Evolutionary conservation across 139 green algal species (phyloP), one percentile per base, ranked within the genome.

Genomic region (Closterium sp.): DNA sequence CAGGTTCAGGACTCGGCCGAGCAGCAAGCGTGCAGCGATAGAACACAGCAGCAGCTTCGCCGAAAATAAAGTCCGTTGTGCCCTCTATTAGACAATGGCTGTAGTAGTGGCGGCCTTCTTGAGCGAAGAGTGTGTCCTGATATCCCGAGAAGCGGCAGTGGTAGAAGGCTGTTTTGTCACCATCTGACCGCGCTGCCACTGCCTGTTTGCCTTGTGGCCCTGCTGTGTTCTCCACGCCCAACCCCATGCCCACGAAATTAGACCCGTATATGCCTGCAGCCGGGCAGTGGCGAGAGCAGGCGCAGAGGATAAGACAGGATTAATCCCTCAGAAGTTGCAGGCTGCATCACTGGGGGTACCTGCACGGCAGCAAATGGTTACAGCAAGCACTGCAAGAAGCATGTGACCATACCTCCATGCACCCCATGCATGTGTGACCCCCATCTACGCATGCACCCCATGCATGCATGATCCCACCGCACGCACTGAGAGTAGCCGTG

Each of bases 91-190:
- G 13, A 24, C 62, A 79, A 13, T 79, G 62, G 62, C 62, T 79
- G 62, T 79, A 79, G 62, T 79, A 79, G 10, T 87, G 87, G 9
- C 87, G 31, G 28, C 28, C 28, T 31, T 90, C 28, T 17, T 90
- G 31, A 9, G 87, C 87, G 27, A 62, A 90, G 24, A 90, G 87
- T 17, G 87, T 90, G 87, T 90, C 87, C 31, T 90, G 87, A 31
- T 29, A 90, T 19, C 87, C 87, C 10, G 32, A 29, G 87, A 90
- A 90, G 31, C 28, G 24, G 87, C 87, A 90, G 28, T n/a, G 28
- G 32, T 90, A 90, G 87, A 90, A 90, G 28, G 87, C 87, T 10
- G 87, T 31, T 10, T 28, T 62, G 87, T 90, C 32, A 7, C 87
- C 32, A 10, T 34, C 24, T 10, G 32, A 31, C 24, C 87, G 31